These are phyloP conservation scores for Ganoderma meredithae DNA, from an alignment of 1,284 basidiomycete genomes.

Conservation along the genomic window DNA sequence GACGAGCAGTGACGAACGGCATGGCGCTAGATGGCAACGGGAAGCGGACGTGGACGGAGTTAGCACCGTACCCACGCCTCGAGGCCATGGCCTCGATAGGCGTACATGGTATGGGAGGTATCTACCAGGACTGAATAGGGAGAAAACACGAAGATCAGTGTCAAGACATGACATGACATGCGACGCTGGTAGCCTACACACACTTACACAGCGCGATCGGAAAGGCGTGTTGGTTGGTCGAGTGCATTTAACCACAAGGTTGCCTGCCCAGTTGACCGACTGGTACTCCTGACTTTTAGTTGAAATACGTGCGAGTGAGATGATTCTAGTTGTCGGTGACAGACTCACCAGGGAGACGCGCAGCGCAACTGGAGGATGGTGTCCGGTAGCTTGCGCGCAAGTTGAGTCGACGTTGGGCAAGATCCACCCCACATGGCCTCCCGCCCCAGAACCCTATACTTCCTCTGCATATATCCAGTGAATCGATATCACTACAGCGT, in stretches of 20 bases:
- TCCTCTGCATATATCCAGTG: no score
- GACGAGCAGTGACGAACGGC: neutral
- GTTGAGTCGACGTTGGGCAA: no score
- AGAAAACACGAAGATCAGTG: neutral
- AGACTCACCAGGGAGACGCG: neutral
- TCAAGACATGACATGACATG: neutral
- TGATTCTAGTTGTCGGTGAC: neutral
- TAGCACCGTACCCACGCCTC: neutral
- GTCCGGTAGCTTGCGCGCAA: no score
- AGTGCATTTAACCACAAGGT: neutral
- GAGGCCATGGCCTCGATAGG: neutral
- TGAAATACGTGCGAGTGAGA: neutral
- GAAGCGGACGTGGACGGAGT: neutral
- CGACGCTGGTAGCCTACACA: neutral
- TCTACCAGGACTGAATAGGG: neutral
- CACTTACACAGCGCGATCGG: neutral
- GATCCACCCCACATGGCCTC: no score
- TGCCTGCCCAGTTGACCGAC: neutral
- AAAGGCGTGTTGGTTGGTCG: neutral
- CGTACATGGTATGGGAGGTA: neutral
- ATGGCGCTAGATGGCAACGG: neutral
- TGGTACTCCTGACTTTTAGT: neutral
- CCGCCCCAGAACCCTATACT: no score
- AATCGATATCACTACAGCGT: no score
- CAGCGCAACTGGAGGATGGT: neutral